These are phyloP conservation scores for Xylariales sp. DNA, from an alignment of 2,329 filamentous ascomycete species.

Conservation along the genomic window DNA sequence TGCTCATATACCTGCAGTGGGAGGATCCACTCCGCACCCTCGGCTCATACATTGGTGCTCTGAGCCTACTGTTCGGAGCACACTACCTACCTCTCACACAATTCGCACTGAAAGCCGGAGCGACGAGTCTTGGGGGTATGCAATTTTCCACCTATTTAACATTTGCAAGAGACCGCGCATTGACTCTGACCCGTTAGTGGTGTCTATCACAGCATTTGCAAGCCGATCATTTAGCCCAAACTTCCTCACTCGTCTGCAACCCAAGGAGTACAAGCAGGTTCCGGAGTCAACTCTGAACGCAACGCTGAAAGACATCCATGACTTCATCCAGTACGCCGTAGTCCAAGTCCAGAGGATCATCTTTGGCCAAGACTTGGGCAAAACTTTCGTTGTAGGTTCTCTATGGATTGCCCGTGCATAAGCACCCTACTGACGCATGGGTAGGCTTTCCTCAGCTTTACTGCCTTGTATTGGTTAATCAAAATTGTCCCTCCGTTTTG, in stretches of 20 bases:
- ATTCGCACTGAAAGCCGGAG: background rate
- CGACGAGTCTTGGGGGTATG: slow-evolving; percentile 1
- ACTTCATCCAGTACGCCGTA: slow-evolving; percentile 6
- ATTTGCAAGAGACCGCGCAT: too few species aligned
- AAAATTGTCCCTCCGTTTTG: slow-evolving; percentile 3
- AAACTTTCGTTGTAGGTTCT: slow-evolving; percentile 4
- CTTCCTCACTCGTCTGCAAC: background rate
- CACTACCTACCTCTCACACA: slow-evolving; percentile 4
- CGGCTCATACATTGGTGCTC: background rate
- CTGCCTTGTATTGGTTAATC: slow-evolving; percentile 1
- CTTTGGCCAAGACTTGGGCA: slow-evolving; percentile 1
- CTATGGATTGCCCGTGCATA: background rate
- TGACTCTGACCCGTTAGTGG: background rate
- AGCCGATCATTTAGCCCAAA: background rate
- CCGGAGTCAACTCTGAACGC: slow-evolving; percentile 6
- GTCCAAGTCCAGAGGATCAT: slow-evolving; percentile 5
- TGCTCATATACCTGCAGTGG: background rate
- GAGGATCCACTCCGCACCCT: slow-evolving; percentile 2
- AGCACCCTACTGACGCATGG: background rate
- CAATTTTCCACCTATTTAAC: too few species aligned
- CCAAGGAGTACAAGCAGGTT: background rate
- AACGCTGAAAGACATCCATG: slow-evolving; percentile 2
- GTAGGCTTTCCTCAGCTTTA: background rate
- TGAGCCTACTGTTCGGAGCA: background rate
- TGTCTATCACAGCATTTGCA: slow-evolving; percentile 2